Conservation (phyloP, 2,329 filamentous ascomycete species). For the Aspergillus fumigatus region DNA sequence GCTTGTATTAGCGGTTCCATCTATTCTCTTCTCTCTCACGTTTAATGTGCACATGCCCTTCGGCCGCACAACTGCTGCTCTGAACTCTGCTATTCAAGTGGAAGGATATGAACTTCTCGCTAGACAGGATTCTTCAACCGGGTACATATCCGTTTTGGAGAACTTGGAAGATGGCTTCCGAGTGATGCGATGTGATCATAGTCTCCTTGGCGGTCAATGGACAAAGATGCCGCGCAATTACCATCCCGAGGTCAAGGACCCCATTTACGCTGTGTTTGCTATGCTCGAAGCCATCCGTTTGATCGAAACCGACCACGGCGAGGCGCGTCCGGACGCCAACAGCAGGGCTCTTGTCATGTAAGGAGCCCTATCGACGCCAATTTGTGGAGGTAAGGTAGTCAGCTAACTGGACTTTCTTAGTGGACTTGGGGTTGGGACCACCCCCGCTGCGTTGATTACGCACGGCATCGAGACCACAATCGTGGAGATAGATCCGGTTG, state of each 20-base stretch:
- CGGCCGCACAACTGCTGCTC: constrained; percentile 52
- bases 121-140: constrained; percentile 79
- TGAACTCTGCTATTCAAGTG: constrained; percentile 62
- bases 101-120: constrained; percentile 73
- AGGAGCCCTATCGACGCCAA: constrained; percentile 27
- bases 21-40: constrained; percentile 58
- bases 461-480: constrained; percentile 92
- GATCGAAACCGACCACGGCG: constrained; percentile 52
- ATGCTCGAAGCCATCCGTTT: constrained; percentile 90
- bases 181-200: constrained; percentile 89
- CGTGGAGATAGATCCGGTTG: constrained; percentile 88
- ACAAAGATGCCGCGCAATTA: constrained; percentile 49
- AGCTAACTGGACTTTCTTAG: constrained; percentile 40
- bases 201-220: constrained; percentile 91
- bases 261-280: constrained; percentile 92
- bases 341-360: constrained; percentile 83
- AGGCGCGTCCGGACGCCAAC: constrained; percentile 51
- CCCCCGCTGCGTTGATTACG: constrained; percentile 75
- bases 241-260: constrained; percentile 63
- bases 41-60: constrained; percentile 71
- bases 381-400: not conserved
- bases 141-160: constrained; percentile 88
- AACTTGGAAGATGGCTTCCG: constrained; percentile 67
- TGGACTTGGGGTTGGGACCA: constrained; percentile 88
- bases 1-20: constrained; percentile 64